Base-by-base conservation (phyloP, 2,329 filamentous ascomycete species). In the Kalaharituber pfeilii region DNA sequence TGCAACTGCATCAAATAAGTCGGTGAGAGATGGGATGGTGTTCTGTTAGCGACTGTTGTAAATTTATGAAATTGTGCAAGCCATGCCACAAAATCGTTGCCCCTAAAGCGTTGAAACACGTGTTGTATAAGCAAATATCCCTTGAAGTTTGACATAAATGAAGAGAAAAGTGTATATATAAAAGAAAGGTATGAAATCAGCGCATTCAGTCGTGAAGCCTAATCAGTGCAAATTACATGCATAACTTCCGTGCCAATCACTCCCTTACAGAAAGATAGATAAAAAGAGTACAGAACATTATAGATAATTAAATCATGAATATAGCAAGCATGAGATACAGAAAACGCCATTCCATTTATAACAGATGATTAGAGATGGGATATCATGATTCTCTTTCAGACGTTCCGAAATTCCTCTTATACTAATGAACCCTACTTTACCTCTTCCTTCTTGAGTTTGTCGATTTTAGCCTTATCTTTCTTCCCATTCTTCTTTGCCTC, bases 401-500 rank as follows among this genome's bases (percentile, higher is more conserved):
- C 11, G 18, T 13, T 9, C 22, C 42, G 11, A 47, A 15, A 47
- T 18, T 18, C 5, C 22, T 47, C 24, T 22, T 25, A 22, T 47
- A 22, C 42, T 22, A 47, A 25, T 20, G n/a, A 47, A 47, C 42
- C 42, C 42, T 47, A 47, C 26, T 50, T 53, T 26, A 30, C 22
- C 49, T 44, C 47, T n/a, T 33, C 27, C 20, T 30, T 44, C 18
- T 22, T 27, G 2, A 24, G 44, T 26, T 36, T 39, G 3, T 53
- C 25, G 22, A 42, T 29, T 20, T 49, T 44, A 20, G 28, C 24
- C 20, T 53, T 30, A 20, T 50, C 47, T 15, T 25, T 22, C 30
- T 56, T 56, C 22, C 42, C 24, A 30, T 28, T 20, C 25, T 49
- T 42, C 8, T 27, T 18, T n/a, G 13, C 24, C 11, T 13, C 50